Evolutionary conservation across 1,284 basidiomycete species (phyloP), one percentile per base, ranked within the genome.

Genomic region (Tilletia caries): DNA sequence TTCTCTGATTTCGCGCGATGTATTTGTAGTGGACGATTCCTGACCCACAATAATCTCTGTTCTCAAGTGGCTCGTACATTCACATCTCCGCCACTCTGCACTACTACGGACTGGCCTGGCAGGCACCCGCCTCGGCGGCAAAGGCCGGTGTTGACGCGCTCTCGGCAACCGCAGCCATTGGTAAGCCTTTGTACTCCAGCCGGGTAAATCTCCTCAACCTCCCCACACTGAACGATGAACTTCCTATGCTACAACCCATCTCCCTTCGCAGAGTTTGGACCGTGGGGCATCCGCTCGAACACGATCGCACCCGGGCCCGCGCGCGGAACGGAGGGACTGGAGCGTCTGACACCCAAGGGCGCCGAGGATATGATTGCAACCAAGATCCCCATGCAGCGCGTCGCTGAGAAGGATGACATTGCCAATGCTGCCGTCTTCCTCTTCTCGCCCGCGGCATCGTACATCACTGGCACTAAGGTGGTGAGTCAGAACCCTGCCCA

Each of bases 91-190:
- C 93, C 1, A 95, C 92, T 15, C 84, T 98, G 67, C 95, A 98
- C 84, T 92, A 93, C 85, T 88, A 86, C 72, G 93, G 92, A 88
- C 77, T 91, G n/a, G 91, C 92, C 0, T 93, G 90, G 83, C 95
- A 98, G 84, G 91, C 89, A 3, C 95, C 97, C 79, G 92, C 95
- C 6, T 92, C 91, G 27, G 93, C 95, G 15, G 95, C 95, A 25
- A 98, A 98, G 85, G 95, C 95, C 0, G 95, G 89, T 10, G 89
- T 98, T 43, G 95, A 98, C 80, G 93, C 94, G 0, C 85, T 95
- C 3, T 66, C 65, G 15, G 46, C 44, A 12, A 50, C 65, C 6
- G 37, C 65, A 41, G 44, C 65, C 23, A 50, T 54, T 23, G 44
- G 46, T 66, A 23, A 50, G 46, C 27, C 5, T 29, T 15, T 5